Conservation (phyloP, 768 basidiomycete species). For the Pleurotus pulmonarius region DNA sequence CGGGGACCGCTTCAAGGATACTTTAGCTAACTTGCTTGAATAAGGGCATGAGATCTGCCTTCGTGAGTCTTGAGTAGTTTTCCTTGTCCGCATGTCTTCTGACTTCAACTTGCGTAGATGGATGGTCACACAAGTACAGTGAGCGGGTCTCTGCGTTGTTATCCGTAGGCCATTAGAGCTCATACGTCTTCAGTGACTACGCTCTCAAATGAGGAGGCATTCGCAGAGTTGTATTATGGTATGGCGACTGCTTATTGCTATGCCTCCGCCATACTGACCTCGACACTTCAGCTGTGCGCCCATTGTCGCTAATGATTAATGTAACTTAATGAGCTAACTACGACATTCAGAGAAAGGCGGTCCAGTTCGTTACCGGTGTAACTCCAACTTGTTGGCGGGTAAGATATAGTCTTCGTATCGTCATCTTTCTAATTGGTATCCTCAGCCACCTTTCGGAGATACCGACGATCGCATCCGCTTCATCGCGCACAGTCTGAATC, state of each 20-base stretch:
- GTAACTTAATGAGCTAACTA: no score
- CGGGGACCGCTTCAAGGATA: background rate
- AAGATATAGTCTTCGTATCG: constrained; percentile 11
- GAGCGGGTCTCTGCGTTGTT: constrained; percentile 9
- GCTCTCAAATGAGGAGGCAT: constrained; percentile 58
- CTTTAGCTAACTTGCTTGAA: background rate
- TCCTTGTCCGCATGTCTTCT: background rate
- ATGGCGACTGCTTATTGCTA: constrained; percentile 14
- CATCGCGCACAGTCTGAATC: constrained; percentile 62
- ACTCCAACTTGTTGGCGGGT: constrained; percentile 64
- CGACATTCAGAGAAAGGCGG: constrained; percentile 38
- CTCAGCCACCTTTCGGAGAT: constrained; percentile 61
- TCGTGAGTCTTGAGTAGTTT: constrained; percentile 39
- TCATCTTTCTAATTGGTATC: background rate
- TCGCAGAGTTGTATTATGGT: constrained; percentile 80
- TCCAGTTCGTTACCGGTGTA: constrained; percentile 51
- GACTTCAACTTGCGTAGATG: constrained; percentile 27
- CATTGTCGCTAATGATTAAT: background rate
- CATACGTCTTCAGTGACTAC: constrained; percentile 41
- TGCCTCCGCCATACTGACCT: background rate
- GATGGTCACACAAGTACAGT: constrained; percentile 58
- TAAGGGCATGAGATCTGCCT: constrained; percentile 56
- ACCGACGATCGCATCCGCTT: constrained; percentile 74
- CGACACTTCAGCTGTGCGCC: background rate
- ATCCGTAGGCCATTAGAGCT: no score